Base-by-base conservation (phyloP, 306 rosid genomes). In the Cucumis cinereus region DNA sequence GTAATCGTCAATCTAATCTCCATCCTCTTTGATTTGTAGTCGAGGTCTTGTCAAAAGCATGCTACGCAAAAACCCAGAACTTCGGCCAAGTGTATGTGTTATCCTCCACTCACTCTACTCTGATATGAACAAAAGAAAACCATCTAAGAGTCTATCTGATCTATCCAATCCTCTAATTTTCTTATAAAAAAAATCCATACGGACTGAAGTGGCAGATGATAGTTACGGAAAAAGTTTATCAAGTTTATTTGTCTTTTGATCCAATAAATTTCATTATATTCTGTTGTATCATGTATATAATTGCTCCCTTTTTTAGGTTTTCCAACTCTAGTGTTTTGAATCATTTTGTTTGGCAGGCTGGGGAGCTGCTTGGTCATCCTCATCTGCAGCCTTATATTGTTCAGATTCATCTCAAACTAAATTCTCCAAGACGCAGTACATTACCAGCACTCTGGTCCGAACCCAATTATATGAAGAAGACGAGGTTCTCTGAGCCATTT, bases 21-120 rank as follows among this genome's bases (percentile, higher is more conserved):
- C 23, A 24, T 62, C 66, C 74, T 77, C 64, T 84, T 47, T 60
- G 80, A 80, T 67, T 82, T 89, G 78, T 93, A 95, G 99, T 83
- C 99, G 98, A 73, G 82, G 93, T 77, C 98, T 95, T 26, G 89
- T 95, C 73, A 95, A 95, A 82, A 92, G 97, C 85, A 90, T 95
- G 99, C 91, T 95, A 87, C 98, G 99, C 82, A 95, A 89, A 87
- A 95, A 92, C 83, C 98, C 99, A 26, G 98, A 95, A 88, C 90
- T 90, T 77, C 89, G 99, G 76, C 98, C 99, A 66, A 90, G 95
- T 82, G 99, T 95, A 92, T 35, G 99, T 88, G 78, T 73, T 78
- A 74, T 74, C 81, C 77, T 82, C 79, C 75, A 81, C 78, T 78
- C 61, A 41, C 75, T 76, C 58, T 75, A 19, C 59, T 36, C 56